Evolutionary conservation across 441 rosid species (phyloP), one percentile per base, ranked within the genome.

Genomic region (Erodium texanum): DNA sequence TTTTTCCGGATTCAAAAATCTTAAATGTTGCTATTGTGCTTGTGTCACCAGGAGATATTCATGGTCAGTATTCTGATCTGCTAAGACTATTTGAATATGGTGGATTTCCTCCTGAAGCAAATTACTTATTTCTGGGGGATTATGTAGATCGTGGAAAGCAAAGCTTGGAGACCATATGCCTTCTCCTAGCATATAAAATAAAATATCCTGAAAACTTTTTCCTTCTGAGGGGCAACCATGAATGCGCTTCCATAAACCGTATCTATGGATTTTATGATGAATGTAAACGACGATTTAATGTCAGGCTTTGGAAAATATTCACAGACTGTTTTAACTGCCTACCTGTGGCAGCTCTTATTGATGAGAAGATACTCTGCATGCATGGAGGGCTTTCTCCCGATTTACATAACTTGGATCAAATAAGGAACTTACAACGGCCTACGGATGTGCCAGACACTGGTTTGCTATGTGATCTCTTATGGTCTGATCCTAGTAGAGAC

Each of bases 341-440:
- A 38, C 92, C 92, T 0, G 88, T 87, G 71, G 86, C 89, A 18
- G 89, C 92, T 54, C 76, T 83, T 23, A 84, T 87, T 18, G 89
- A 87, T 64, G 92, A 87, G 78, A 83, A 86, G 71, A 87, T 87
- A 77, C 77, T 87, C 32, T 87, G 92, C 76, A 85, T 87, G 92
- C 92, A 87, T 61, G 92, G 92, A 70, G 92, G 92, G 52, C 80
- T 87, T 69, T 87, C 92, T 50, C 92, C 92, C 18, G 89, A 87
- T 71, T 52, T 87, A 76, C 74, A 75, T 9, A 50, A 72, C 73
- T 75, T 87, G 79, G 86, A 87, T 71, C 88, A 87, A 73, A 84
- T 85, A 66, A 85, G 85, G 71, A 83, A 59, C 43, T 65, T 87
- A 41, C n/a, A 76, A 1, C 89, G 92, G 10, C 92, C 92, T 0